Base-by-base conservation (phyloP, 1,284 basidiomycete species). In the Rhodotorula sp. region DNA sequence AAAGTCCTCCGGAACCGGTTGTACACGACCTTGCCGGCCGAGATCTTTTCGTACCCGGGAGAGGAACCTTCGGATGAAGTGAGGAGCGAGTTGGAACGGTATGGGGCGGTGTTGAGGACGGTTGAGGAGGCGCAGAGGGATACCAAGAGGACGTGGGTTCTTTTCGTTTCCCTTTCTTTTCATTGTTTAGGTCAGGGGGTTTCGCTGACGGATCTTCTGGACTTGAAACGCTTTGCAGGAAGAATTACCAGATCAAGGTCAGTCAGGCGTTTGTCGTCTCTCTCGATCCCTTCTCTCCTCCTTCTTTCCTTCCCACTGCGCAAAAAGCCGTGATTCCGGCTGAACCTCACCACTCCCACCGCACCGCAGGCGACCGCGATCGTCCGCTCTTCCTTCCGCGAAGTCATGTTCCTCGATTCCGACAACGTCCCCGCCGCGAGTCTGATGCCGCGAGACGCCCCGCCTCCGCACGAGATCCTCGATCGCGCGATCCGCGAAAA, bases 361-460 rank as follows among this genome's bases (percentile, higher is more conserved):
- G 28, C 28, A 28, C 28, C 28, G 28, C 60, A 60, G 60, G 48
- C 52, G 10, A 77, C 83, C 19, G 83, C 84, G 7, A 81, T 85
- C 28, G 80, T 84, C 21, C 78, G 81, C 60, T 80, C 77, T 48
- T 80, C 81, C 2, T 85, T 82, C 79, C 76, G 80, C n/a, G 82
- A 85, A 74, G 83, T 85, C 5, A 77, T 85, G 47, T 85, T 84
- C 76, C 80, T 85, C 55, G 82, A 84, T 73, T 81, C 79, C 21
- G 84, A 84, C 76, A 82, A 81, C 31, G 80, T 84, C 31, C 83
- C 83, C 1, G 56, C 73, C 14, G 68, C 64, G 10, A 66, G 59
- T 1, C 52, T 73, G 23, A 38, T 28, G 47, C 66, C 68, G 0
- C 1, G 55, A n/a, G 68, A 68, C 31, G 7, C 19, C 6, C 26